These are phyloP conservation scores for Pyrus bretschneideri DNA, from an alignment of 306 rosid genomes.

Conservation along the genomic window DNA sequence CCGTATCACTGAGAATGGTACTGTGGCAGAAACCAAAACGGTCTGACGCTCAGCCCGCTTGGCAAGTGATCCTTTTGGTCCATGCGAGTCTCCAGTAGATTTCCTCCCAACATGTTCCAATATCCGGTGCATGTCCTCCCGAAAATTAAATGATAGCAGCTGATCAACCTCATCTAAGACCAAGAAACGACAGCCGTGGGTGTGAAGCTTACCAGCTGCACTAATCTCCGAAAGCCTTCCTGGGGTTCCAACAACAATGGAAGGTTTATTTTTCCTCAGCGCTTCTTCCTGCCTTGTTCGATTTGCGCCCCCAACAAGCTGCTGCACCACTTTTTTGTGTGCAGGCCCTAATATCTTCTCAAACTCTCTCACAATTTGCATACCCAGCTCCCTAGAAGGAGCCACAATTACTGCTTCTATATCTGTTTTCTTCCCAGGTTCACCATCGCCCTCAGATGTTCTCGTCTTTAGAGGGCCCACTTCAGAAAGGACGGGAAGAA, in stretches of 20 bases:
- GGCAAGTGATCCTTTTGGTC: slow-evolving; percentile 29
- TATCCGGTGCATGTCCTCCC: slow-evolving; percentile 92
- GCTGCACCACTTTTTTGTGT: slow-evolving; percentile 69
- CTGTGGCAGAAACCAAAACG: slow-evolving; percentile 84
- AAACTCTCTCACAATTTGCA: slow-evolving; percentile 95
- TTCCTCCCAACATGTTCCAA: slow-evolving; percentile 82
- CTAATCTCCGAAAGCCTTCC: slow-evolving; percentile 92
- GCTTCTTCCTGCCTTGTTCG: slow-evolving; percentile 91
- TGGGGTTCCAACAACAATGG: slow-evolving; percentile 90
- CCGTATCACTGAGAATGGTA: slow-evolving; percentile 83
- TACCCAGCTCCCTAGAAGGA: slow-evolving; percentile 95
- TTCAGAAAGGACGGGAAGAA: slow-evolving; percentile 67
- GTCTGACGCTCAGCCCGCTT: slow-evolving; percentile 53
- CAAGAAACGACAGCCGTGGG: slow-evolving; percentile 73
- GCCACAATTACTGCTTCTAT: slow-evolving; percentile 81
- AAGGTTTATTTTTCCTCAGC: slow-evolving; percentile 77
- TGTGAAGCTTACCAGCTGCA: slow-evolving; percentile 83
- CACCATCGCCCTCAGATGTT: slow-evolving; percentile 23
- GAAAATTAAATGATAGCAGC: slow-evolving; percentile 75
- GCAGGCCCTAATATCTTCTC: slow-evolving; percentile 77
- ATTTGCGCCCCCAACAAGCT: slow-evolving; percentile 97
- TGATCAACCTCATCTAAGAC: slow-evolving; percentile 93
- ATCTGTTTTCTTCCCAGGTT: slow-evolving; percentile 51
- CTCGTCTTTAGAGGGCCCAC: slow-evolving; percentile 55
- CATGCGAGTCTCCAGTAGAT: slow-evolving; percentile 41